Percentiles rank a stretch among this genome's conserved stretches.
These are phyloP conservation scores for Myotisia sp. DNA, from an alignment of 2,329 filamentous ascomycete genomes.

Conservation along the genomic window DNA sequence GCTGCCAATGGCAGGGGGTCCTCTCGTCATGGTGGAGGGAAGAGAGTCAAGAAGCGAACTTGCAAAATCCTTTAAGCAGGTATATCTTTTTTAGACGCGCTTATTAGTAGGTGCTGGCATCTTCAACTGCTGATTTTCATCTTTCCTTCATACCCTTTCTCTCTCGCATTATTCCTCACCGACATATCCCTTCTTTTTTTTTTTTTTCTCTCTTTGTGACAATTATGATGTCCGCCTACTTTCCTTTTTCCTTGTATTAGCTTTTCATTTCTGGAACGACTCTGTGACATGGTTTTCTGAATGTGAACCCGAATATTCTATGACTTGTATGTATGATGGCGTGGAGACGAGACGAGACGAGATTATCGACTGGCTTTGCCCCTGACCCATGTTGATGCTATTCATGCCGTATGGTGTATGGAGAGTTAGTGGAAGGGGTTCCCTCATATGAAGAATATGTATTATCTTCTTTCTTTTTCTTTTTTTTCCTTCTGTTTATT, in stretches of 20 bases:
- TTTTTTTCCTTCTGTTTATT: too few relatives aligned
- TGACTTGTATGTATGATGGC: constrained; percentile 4
- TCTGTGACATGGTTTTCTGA: too few relatives aligned
- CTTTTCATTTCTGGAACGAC: too few relatives aligned
- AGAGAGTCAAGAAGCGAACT: constrained; percentile 71
- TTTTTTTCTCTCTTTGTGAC: too few relatives aligned
- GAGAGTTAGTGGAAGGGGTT: too few relatives aligned
- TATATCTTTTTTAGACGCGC: constrained; percentile 47
- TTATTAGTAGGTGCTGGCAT: constrained; percentile 2
- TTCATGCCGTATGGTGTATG: too few relatives aligned
- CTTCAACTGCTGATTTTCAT: not conserved
- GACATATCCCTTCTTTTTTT: constrained; percentile 3
- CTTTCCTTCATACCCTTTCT: not conserved
- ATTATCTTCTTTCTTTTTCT: too few relatives aligned
- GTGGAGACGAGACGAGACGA: constrained; percentile 3
- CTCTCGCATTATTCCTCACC: constrained; percentile 1
- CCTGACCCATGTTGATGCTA: too few relatives aligned
- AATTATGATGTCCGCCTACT: too few relatives aligned
- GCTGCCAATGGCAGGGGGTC: constrained; percentile 25
- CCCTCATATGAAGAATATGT: too few relatives aligned
- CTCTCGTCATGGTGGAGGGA: constrained; percentile 31
- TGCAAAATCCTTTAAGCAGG: constrained; percentile 57
- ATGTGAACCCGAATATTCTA: constrained; percentile 3
- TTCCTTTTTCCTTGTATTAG: too few relatives aligned
- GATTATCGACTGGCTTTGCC: too few relatives aligned